These are phyloP conservation scores for Rhodomyrtus psidioides DNA, from an alignment of 441 rosid species.

Conservation along the genomic window DNA sequence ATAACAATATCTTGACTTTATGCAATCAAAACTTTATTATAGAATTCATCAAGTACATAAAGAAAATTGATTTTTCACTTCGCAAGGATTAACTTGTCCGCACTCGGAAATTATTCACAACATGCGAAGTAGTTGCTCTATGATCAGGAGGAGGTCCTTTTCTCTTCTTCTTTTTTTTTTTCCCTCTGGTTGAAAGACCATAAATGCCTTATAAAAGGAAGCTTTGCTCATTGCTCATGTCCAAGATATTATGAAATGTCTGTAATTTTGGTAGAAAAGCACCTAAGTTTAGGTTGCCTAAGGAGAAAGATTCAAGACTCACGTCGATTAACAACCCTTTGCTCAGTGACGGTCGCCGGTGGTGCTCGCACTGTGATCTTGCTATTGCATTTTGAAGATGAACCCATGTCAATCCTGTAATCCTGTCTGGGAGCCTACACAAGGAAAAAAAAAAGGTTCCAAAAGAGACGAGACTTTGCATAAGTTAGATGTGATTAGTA, in stretches of 20 bases:
- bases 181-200: background rate
- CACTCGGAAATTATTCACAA: background rate
- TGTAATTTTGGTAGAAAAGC: background rate
- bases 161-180: background rate
- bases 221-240: background rate
- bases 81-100: background rate
- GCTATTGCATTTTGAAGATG: slow-evolving; percentile 54
- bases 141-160: background rate
- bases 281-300: background rate
- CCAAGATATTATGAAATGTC: background rate
- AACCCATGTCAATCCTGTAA: slow-evolving; percentile 41
- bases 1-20: background rate
- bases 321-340: slow-evolving; percentile 72
- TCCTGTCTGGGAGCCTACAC: slow-evolving; percentile 45
- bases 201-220: background rate
- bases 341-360: slow-evolving; percentile 18
- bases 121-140: background rate
- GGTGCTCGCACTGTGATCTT: slow-evolving; percentile 39
- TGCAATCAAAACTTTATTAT: background rate
- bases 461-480: background rate
- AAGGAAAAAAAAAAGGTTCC: background rate
- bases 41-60: background rate
- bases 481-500: background rate
- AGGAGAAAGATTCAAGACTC: slow-evolving; percentile 13
- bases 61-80: background rate